These are phyloP conservation scores for Aspergillus sp. DNA, from an alignment of 2,329 filamentous ascomycete genomes.

Conservation along the genomic window DNA sequence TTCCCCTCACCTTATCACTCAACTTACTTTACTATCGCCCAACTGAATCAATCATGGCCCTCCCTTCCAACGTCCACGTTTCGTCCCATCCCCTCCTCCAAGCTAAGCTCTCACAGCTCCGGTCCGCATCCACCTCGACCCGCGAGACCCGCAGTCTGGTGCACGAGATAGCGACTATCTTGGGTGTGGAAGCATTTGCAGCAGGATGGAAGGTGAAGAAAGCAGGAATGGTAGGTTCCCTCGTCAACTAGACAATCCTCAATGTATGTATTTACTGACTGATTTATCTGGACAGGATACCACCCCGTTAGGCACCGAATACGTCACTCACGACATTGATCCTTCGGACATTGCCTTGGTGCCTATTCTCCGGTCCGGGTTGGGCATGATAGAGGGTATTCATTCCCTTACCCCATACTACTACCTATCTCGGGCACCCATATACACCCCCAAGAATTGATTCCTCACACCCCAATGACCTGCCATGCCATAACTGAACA, in stretches of 20 bases:
- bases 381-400: conserved; percentile 84
- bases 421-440: background rate
- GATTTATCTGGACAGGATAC: conserved; percentile 57
- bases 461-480: background rate
- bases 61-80: conserved; percentile 67
- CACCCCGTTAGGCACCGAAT: conserved; percentile 77
- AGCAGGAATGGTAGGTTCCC: conserved; percentile 64
- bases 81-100: conserved; percentile 82
- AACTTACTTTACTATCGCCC: background rate
- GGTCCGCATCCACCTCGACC: conserved; percentile 69
- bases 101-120: conserved; percentile 87
- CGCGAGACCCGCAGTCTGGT: conserved; percentile 79
- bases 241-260: background rate
- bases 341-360: conserved; percentile 75
- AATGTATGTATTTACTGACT: background rate
- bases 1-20: background rate
- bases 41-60: conserved; percentile 27
- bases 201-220: conserved; percentile 59
- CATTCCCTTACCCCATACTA: background rate
- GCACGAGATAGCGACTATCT: conserved; percentile 80
- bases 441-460: background rate
- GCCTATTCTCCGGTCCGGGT: conserved; percentile 87
- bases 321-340: conserved; percentile 64
- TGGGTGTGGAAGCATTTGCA: conserved; percentile 79
- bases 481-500: too few relatives aligned